phyloP scores from a whole-genome alignment of 805 yeast genomes.

The Saccharomycopsis sp. region DNA sequence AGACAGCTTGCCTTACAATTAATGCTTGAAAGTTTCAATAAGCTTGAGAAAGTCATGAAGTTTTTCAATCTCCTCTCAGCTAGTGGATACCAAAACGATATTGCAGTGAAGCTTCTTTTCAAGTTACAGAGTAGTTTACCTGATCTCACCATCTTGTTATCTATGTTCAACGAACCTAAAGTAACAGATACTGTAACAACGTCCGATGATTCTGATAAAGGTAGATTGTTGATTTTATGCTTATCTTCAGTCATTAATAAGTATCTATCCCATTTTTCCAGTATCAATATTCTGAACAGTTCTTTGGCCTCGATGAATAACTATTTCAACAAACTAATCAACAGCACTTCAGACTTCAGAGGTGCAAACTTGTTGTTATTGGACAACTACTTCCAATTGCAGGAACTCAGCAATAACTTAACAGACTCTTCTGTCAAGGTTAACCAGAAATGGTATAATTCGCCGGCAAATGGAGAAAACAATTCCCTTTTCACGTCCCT shows the following conservation, averaged over 20 bases:
- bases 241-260: constrained; percentile 10
- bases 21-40: constrained; percentile 45
- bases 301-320: constrained; percentile 8
- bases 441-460: constrained; percentile 76
- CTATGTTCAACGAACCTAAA: constrained; percentile 5
- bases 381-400: constrained; percentile 56
- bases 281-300: constrained; percentile 1
- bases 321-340: constrained; percentile 14
- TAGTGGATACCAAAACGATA: constrained; percentile 36
- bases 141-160: constrained; percentile 24
- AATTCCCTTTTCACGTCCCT: constrained; percentile 65
- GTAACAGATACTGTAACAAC: background rate
- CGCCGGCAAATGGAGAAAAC: constrained; percentile 31
- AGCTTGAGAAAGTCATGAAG: constrained; percentile 38
- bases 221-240: constrained; percentile 11
- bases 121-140: constrained; percentile 30
- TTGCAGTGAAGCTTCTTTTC: constrained; percentile 30
- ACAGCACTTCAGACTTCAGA: constrained; percentile 28
- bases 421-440: constrained; percentile 29
- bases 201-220: background rate
- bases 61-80: constrained; percentile 26
- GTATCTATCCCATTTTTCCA: constrained; percentile 6
- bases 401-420: constrained; percentile 30
- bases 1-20: constrained; percentile 61
- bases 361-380: constrained; percentile 53